Percentiles rank a stretch among this genome's conserved stretches.
Conservation (phyloP, 2,329 filamentous ascomycete genomes). For the Diaporthe citrichinensis region DNA sequence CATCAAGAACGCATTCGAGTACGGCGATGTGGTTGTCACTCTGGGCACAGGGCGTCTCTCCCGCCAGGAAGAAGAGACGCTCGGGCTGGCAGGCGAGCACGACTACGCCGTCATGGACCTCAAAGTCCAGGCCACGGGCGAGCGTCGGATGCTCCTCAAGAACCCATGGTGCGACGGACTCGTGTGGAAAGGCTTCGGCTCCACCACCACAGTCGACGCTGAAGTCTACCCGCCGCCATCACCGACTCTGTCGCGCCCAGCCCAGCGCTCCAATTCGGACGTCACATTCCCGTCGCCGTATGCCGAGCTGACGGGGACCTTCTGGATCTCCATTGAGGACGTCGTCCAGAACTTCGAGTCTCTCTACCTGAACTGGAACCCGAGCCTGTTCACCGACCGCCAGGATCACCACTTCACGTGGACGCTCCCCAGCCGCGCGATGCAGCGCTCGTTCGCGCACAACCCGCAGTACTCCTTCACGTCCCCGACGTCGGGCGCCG, state of each 20-base stretch:
- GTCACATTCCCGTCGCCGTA: conserved; percentile 44
- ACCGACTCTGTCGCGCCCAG: conserved; percentile 37
- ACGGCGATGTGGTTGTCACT: conserved; percentile 87
- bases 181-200: conserved; percentile 74
- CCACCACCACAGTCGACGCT: conserved; percentile 49
- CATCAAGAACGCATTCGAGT: conserved; percentile 80
- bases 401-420: conserved; percentile 94
- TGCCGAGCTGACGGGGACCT: conserved; percentile 75
- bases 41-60: conserved; percentile 90
- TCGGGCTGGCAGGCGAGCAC: conserved; percentile 90
- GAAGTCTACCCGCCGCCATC: conserved; percentile 43
- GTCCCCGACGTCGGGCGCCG: conserved; percentile 69
- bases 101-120: conserved; percentile 94
- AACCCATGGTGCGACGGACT: conserved; percentile 95
- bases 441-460: conserved; percentile 70
- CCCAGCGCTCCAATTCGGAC: conserved; percentile 41
- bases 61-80: conserved; percentile 79
- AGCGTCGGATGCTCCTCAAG: conserved; percentile 84
- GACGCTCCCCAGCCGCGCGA: conserved; percentile 68
- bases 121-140: conserved; percentile 69
- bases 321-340: conserved; percentile 93
- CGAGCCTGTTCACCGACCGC: conserved; percentile 82
- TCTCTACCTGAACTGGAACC: conserved; percentile 98
- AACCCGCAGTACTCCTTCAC: conserved; percentile 81
- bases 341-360: conserved; percentile 94